Conservation (phyloP, 169 alveolate genomes). For the Blepharisma undulans region DNA sequence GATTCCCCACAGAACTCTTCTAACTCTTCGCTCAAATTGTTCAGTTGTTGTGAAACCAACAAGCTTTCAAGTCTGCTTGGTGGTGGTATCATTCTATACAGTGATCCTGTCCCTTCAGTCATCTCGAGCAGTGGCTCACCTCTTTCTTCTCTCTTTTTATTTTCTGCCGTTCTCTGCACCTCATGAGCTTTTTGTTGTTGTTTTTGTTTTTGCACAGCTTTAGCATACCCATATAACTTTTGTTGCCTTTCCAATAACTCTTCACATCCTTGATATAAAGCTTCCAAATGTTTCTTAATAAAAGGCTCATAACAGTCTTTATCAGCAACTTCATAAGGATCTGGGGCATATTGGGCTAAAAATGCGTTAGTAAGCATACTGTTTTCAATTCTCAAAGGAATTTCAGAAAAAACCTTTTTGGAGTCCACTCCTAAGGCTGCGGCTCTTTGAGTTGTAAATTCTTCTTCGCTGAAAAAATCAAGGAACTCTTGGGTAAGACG, state of each 20-base stretch:
- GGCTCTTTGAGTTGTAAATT: neutral
- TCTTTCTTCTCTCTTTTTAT: neutral
- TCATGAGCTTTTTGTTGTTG: neutral
- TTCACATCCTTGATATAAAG: neutral
- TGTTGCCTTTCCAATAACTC: neutral
- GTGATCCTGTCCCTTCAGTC: neutral
- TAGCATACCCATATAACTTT: neutral
- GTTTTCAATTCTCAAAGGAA: neutral
- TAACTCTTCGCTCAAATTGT: neutral
- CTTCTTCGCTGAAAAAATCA: constrained; percentile 12
- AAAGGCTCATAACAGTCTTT: neutral
- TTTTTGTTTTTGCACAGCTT: neutral
- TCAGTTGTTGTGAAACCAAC: neutral
- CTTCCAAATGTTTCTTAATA: neutral
- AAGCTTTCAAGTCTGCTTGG: constrained; percentile 5
- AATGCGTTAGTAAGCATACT: neutral
- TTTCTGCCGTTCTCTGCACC: neutral
- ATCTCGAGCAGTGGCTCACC: neutral
- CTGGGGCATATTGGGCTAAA: neutral
- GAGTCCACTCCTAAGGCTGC: neutral
- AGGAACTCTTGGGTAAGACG: neutral
- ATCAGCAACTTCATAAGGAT: neutral
- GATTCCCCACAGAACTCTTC: neutral
- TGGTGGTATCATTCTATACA: neutral
- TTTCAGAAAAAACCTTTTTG: neutral